phyloP scores from a whole-genome alignment of 2,329 filamentous ascomycete species.

The Botryotinia narcissicola region DNA sequence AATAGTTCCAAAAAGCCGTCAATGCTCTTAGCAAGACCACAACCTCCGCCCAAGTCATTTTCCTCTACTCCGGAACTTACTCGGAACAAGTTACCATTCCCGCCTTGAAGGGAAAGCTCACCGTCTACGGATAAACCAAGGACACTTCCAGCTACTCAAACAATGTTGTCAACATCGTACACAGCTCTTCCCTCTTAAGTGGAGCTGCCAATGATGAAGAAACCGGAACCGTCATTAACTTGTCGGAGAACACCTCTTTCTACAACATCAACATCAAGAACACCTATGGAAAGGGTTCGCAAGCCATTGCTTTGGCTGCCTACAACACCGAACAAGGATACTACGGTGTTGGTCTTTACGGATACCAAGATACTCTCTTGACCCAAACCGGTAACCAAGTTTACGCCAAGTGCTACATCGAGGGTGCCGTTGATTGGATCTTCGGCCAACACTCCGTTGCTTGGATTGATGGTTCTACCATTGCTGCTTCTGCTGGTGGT shows the following conservation, averaged over 20 bases:
- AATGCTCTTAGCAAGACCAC: conserved; percentile 48
- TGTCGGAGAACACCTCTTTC: conserved; percentile 49
- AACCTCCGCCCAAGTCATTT: conserved; percentile 50
- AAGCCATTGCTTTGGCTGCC: conserved; percentile 54
- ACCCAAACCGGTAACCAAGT: conserved; percentile 51
- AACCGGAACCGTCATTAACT: conserved; percentile 36
- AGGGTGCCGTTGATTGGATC: conserved; percentile 59
- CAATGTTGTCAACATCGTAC: conserved; percentile 50
- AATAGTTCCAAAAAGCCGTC: conserved; percentile 49
- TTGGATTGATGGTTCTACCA: conserved; percentile 43
- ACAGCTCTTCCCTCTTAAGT: conserved; percentile 43
- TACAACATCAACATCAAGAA: conserved; percentile 61
- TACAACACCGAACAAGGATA: conserved; percentile 52
- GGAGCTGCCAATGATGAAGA: conserved; percentile 45
- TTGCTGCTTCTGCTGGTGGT: conserved; percentile 46
- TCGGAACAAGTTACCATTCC: conserved; percentile 56
- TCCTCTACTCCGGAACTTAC: conserved; percentile 57
- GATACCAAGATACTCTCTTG: conserved; percentile 56
- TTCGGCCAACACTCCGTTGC: conserved; percentile 53
- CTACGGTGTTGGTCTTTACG: conserved; percentile 54
- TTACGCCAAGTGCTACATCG: conserved; percentile 55
- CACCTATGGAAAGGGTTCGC: conserved; percentile 48
- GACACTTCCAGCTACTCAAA: conserved; percentile 46
- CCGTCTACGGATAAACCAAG: conserved; percentile 54
- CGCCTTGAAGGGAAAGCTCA: conserved; percentile 46